Base-by-base conservation (phyloP, 225 moss, liverwort and hornwort genomes). In the Physcomitrium patens region DNA sequence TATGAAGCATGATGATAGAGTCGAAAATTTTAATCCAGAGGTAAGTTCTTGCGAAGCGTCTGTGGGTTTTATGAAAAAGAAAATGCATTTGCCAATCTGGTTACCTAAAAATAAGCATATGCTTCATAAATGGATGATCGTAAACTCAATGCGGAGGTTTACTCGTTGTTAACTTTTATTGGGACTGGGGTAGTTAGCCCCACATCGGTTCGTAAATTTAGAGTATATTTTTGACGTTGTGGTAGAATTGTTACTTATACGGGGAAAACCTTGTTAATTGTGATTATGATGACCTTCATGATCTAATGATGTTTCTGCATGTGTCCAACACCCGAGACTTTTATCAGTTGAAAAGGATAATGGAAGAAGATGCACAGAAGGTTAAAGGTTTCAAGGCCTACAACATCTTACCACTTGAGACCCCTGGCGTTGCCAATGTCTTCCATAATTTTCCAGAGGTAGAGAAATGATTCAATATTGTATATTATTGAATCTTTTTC, bases 321-420 rank as follows among this genome's bases (percentile, higher is more conserved):
- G 18, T 75, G 45, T 78, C 31, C 75, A 47, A 71, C 52, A 51
- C 28, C 63, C 43, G 68, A 58, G 68, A 41, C 56, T 17, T 68
- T 16, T 24, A 46, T 74, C 87, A 99, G 97, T 77, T 90, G 55
- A 99, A 99, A 79, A 89, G 81, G 69, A 78, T 76, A 70, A 89
- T 99, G 93, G 99, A 95, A 76, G 82, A 87, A 62, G 99, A 95
- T 83, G 95, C 99, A 63, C 78, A 83, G 54, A 99, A 95, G 73
- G 91, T 86, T 10, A 78, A 80, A 79, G 95, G 92, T 45, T 99
- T 90, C 61, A 99, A 95, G 83, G 64, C 99, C 47, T 99, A 88
- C 80, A 99, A 99, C 80, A 99, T 99, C 64, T 79, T 99, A 68
- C 99, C 99, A 2, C 76, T 99, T 5, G 99, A 99, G 78, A 93